Conservation (phyloP, 441 rosid genomes). For the Erodium chrysanthum region DNA sequence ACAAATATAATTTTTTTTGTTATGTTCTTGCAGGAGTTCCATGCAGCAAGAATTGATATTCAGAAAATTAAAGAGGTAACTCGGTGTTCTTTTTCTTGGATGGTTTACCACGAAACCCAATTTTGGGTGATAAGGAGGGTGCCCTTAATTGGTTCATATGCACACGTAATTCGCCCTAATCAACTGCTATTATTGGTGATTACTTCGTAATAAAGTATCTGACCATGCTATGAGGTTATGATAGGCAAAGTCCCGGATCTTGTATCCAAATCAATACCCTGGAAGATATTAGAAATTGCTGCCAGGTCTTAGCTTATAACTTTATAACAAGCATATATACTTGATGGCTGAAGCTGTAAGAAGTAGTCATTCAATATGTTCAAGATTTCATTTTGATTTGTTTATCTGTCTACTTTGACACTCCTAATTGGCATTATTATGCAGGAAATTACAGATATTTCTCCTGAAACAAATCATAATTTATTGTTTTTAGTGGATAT, state of each 20-base stretch:
- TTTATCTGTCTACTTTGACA: not conserved
- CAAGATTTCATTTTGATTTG: not conserved
- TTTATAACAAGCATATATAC: not conserved
- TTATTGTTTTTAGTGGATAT: constrained; percentile 39
- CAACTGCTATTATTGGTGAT: not conserved
- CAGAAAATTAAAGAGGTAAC: not conserved
- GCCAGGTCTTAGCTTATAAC: not conserved
- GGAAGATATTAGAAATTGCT: not conserved
- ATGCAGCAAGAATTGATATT: not conserved
- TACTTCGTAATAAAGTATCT: not conserved
- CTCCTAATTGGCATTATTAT: not conserved
- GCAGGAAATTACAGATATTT: constrained; percentile 30
- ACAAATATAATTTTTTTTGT: not conserved
- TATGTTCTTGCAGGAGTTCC: not conserved
- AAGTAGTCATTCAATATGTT: not conserved
- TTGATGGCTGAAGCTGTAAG: not conserved
- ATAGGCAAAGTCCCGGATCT: not conserved
- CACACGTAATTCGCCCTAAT: not conserved
- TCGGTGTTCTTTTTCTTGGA: not conserved
- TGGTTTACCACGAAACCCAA: not conserved
- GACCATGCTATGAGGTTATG: not conserved
- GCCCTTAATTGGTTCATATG: no score
- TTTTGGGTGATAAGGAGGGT: not conserved
- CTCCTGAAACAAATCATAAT: constrained; percentile 28
- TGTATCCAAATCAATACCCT: not conserved